These are phyloP conservation scores for Strobilomyces echinocephalus DNA, from an alignment of 768 basidiomycete species.

Conservation along the genomic window DNA sequence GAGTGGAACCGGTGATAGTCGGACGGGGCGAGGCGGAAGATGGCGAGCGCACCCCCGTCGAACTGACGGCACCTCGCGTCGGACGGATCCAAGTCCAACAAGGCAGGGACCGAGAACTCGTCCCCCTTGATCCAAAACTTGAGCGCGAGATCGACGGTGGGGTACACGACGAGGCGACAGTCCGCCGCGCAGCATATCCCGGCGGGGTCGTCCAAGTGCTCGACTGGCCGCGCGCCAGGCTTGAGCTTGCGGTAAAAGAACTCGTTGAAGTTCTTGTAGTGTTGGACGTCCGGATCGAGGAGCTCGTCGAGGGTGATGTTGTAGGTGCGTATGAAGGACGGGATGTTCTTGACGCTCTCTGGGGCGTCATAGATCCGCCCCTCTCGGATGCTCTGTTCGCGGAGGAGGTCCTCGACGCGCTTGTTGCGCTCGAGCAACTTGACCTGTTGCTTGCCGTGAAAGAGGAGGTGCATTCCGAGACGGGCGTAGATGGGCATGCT, in stretches of 20 bases:
- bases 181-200: conserved; percentile 68
- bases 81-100: conserved; percentile 45
- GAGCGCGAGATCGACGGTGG: conserved; percentile 51
- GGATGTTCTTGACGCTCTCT: conserved; percentile 47
- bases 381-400: conserved; percentile 52
- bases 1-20: conserved; percentile 83
- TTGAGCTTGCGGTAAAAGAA: conserved; percentile 68
- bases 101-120: conserved; percentile 58
- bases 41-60: conserved; percentile 48
- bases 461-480: conserved; percentile 75
- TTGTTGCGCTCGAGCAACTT: conserved; percentile 44
- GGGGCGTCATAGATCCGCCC: conserved; percentile 53
- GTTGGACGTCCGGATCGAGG: conserved; percentile 51
- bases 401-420: conserved; percentile 46
- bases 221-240: conserved; percentile 56
- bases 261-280: conserved; percentile 70
- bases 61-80: conserved; percentile 42
- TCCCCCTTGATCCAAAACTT: conserved; percentile 77
- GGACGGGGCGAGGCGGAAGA: conserved; percentile 72
- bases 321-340: conserved; percentile 54
- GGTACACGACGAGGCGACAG: conserved; percentile 67
- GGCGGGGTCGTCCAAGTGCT: conserved; percentile 45
- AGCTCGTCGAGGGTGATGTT: conserved; percentile 55
- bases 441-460: conserved; percentile 51
- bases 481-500: conserved; percentile 69